Base-by-base conservation (phyloP, 176 grass and related monocot genomes). In the Hordeum marinum region DNA sequence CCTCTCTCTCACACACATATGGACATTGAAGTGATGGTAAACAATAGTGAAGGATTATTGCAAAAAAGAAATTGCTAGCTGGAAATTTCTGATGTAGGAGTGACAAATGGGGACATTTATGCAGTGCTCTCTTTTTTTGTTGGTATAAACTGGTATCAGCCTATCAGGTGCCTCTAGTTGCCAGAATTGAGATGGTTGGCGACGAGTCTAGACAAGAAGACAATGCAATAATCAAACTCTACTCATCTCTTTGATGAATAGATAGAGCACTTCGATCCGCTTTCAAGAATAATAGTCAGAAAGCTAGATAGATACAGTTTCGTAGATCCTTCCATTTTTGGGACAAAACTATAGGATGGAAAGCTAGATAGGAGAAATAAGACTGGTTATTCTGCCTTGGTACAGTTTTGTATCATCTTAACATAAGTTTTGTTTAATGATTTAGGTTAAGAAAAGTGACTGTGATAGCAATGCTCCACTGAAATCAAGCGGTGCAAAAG, bases 401-500 rank as follows among this genome's bases (percentile, higher is more conserved):
- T 57, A 21, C 18, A 21, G 52, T 57, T 57, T 57, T 20, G 7
- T 18, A 57, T 6, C 52, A 57, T 57, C 23, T 29, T 48, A 15
- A 48, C 41, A 48, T 4, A 48, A 29, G 13, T 74, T 29, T 18
- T 48, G 42, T 12, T 24, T 29, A 46, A 74, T 74, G 70, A 74
- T 74, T 74, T 74, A 74, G 41, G 70, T 74, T 29, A 74, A 74
- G 42, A 18, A 7, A 48, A 29, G 24, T 46, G 41, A 74, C 13
- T 0, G 26, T 74, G 41, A 3, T 74, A 48, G 70, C 24, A 48
- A 46, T 14, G 70, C 41, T 48, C 41, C 23, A 74, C 24, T 74
- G 70, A 74, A 74, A 74, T 74, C 42, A 74, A 74, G 45, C 3
- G 42, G 41, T 48, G 70, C 70, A 74, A 74, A 74, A 48, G 23